A percentile compares a stretch with the other conserved stretches of the same genome.
phyloP scores from a whole-genome alignment of 306 rosid species.

The Boehmeria nivea region DNA sequence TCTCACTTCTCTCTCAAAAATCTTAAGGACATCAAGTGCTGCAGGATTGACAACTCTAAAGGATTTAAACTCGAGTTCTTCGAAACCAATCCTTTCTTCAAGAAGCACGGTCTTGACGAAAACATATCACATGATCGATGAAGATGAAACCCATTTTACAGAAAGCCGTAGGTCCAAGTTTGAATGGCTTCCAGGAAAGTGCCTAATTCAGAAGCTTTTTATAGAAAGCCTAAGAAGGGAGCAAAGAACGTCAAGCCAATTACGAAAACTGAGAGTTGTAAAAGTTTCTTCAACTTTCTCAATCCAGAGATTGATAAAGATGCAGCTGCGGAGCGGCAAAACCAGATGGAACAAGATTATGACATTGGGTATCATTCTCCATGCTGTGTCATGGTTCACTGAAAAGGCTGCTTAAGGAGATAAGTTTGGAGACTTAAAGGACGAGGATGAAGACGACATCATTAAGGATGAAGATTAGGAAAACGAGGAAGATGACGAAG shows the following conservation, averaged over 20 bases:
- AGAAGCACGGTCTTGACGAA: slow-evolving; percentile 70
- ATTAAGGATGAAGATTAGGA: slow-evolving; percentile 51
- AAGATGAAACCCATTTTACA: slow-evolving; percentile 83
- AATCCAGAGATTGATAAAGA: slow-evolving; percentile 88
- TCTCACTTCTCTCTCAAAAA: slow-evolving; percentile 36
- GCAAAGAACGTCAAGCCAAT: slow-evolving; percentile 85
- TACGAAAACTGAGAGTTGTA: slow-evolving; percentile 86
- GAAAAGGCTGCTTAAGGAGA: slow-evolving; percentile 84
- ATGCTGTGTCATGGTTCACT: slow-evolving; percentile 94
- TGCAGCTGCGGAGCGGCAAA: slow-evolving; percentile 87
- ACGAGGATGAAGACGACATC: slow-evolving; percentile 41
- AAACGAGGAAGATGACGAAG: slow-evolving; percentile 36
- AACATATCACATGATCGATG: slow-evolving; percentile 89
- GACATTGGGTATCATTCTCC: slow-evolving; percentile 92
- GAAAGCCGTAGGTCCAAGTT: slow-evolving; percentile 85
- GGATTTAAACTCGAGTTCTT: slow-evolving; percentile 87
- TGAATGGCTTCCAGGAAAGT: slow-evolving; percentile 79
- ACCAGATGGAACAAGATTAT: slow-evolving; percentile 83
- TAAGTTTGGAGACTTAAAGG: slow-evolving; percentile 69
- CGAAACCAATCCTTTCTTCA: slow-evolving; percentile 72
- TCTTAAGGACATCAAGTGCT: slow-evolving; percentile 84
- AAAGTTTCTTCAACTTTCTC: slow-evolving; percentile 91
- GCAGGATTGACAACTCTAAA: slow-evolving; percentile 64
- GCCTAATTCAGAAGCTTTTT: slow-evolving; percentile 86
- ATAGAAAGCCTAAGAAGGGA: slow-evolving; percentile 98